A percentile compares a stretch with the other conserved stretches of the same genome.
Conservation (phyloP, 2,329 filamentous ascomycete genomes). For the Blastomyces parvus region DNA sequence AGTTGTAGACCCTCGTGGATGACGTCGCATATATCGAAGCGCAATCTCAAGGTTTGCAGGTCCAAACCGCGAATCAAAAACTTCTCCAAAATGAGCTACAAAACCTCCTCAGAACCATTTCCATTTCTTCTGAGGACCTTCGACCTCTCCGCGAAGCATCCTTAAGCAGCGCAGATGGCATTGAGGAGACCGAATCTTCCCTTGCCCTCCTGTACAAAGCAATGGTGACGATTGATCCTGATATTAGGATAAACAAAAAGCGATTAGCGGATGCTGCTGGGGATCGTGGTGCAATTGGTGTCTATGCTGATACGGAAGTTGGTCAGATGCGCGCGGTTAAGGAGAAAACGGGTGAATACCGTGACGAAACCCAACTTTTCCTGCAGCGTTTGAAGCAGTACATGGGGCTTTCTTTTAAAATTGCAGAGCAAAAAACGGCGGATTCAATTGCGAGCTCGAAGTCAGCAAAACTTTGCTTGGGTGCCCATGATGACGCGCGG, state of each 20-base stretch:
- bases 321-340: slow-evolving; percentile 86
- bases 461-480: slow-evolving; percentile 55
- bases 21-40: slow-evolving; percentile 97
- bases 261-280: slow-evolving; percentile 39
- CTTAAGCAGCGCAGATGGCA: slow-evolving; percentile 58
- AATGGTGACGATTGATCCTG: slow-evolving; percentile 85
- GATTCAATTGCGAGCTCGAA: slow-evolving; percentile 44
- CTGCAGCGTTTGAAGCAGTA: slow-evolving; percentile 71
- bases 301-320: slow-evolving; percentile 63
- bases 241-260: slow-evolving; percentile 50
- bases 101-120: slow-evolving; percentile 79
- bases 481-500: slow-evolving; percentile 61
- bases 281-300: slow-evolving; percentile 35
- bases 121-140: slow-evolving; percentile 69
- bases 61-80: slow-evolving; percentile 95
- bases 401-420: slow-evolving; percentile 70
- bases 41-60: slow-evolving; percentile 90
- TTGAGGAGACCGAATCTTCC: slow-evolving; percentile 68
- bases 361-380: slow-evolving; percentile 64
- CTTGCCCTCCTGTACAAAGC: slow-evolving; percentile 80
- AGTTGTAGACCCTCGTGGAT: slow-evolving; percentile 69
- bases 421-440: slow-evolving; percentile 60
- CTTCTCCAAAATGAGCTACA: slow-evolving; percentile 82
- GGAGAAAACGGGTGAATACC: slow-evolving; percentile 87
- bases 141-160: slow-evolving; percentile 63